phyloP scores from a whole-genome alignment of 2,329 filamentous ascomycete species.

The Lasiodiplodia theobromae region DNA sequence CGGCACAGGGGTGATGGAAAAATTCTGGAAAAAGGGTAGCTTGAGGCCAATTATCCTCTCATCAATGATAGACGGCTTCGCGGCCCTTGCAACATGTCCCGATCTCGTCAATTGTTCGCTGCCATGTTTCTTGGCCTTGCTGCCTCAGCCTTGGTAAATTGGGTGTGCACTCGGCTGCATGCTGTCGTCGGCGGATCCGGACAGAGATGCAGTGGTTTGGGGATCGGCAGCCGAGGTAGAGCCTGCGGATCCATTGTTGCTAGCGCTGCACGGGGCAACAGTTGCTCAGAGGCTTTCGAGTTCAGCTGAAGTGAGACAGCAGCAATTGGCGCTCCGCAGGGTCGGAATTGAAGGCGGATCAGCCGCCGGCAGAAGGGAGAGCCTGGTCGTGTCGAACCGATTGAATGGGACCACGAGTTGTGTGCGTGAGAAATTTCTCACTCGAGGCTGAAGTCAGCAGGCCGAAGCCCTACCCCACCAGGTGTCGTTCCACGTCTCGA shows the following conservation, averaged over 20 bases:
- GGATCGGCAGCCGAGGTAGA: background rate
- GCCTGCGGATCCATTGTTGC: background rate
- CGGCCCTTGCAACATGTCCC: too few relatives aligned
- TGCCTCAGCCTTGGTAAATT: background rate
- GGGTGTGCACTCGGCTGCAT: background rate
- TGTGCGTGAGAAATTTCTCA: background rate
- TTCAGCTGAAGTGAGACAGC: conserved; percentile 14
- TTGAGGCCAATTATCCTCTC: background rate
- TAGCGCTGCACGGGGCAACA: background rate
- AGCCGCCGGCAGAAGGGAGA: background rate
- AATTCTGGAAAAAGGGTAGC: background rate
- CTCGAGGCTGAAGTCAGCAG: background rate
- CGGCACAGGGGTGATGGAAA: too few relatives aligned
- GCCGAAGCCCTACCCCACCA: background rate
- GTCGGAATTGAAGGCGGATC: background rate
- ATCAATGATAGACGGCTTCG: background rate
- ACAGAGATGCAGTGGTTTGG: background rate
- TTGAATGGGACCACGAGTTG: background rate
- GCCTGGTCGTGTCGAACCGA: background rate
- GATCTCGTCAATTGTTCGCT: too few relatives aligned
- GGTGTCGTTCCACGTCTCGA: background rate
- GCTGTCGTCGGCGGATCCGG: background rate
- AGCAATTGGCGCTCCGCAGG: background rate
- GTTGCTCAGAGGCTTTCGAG: background rate
- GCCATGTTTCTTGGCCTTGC: background rate